Evolutionary conservation across 257 asterid species (phyloP), one percentile per base, ranked within the genome.

Genomic region (Capsicum rhomboideum): DNA sequence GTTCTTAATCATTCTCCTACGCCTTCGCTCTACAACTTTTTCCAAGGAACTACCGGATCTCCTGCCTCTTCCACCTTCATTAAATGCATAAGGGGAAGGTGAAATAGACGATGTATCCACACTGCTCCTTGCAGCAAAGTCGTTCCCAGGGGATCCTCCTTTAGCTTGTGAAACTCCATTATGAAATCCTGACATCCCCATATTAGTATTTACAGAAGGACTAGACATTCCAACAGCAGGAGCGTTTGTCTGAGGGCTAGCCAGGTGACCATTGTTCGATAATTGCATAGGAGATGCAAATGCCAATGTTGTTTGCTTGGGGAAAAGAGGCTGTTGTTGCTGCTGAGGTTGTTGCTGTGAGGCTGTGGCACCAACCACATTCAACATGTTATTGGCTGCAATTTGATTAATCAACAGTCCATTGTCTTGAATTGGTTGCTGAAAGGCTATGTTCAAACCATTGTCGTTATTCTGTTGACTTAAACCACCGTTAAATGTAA

Each of bases 51-150:
- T 52, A 26, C 81, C 59, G 1, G 88, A 86, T 84, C 88, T 88
- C 87, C 90, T 86, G 34, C 93, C 93, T 26, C 90, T 86, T 79
- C 86, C 91, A n/a, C 83, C 89, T 87, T 94, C 95, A 82, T 83
- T 92, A 59, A 88, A 88, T 59, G 91, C 85, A 87, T 84, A 94
- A 79, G 99, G 95, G 52, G 97, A 88, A 84, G 97, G 94, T 9
- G 97, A 91, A 6, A 83, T 86, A 31, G 97, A 86, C 55, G 97
- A 87, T 1, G 89, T 85, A 77, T 91, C 99, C 80, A 88, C 42
- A 55, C 66, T 85, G 80, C 89, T 90, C 86, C 90, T 91, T 49
- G 88, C 87, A 75, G 78, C 37, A n/a, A 85, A 72, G 83, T 92
- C 94, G 83, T 84, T 95, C 85, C 90, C 89, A 11, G 98, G 94